Percentiles rank a stretch among this genome's conserved stretches.
Conservation (phyloP, 2,329 filamentous ascomycete genomes). For the Botrytis paeoniae region DNA sequence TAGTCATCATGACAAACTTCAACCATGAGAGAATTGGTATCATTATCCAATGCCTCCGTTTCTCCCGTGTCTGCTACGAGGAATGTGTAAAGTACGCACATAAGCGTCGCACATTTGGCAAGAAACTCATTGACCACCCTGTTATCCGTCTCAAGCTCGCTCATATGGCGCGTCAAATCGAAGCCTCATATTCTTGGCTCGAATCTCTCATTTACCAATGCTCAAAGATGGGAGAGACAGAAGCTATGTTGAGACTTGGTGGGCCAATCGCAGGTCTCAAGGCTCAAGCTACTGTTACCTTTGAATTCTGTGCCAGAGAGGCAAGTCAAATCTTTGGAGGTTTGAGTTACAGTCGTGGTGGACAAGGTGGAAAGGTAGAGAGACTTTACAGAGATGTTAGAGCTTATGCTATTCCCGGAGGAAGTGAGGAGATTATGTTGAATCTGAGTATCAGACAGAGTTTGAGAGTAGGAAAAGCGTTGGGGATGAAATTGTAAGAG, state of each 20-base stretch:
- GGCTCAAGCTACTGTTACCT: constrained; percentile 89
- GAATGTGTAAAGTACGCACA: constrained; percentile 95
- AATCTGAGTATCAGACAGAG: constrained; percentile 93
- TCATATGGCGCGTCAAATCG: constrained; percentile 97
- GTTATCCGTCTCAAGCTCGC: constrained; percentile 97
- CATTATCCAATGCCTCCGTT: constrained; percentile 94
- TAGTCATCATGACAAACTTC: constrained; percentile 98
- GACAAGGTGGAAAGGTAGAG: constrained; percentile 94
- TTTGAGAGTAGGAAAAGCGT: constrained; percentile 79
- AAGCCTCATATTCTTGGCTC: constrained; percentile 95
- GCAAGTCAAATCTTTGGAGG: constrained; percentile 97
- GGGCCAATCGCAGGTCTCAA: constrained; percentile 92
- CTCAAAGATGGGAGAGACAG: constrained; percentile 85
- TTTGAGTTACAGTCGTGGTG: constrained; percentile 84
- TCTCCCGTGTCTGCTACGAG: constrained; percentile 95
- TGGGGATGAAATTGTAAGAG: constrained; percentile 87
- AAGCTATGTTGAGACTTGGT: constrained; percentile 93
- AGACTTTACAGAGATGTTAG: constrained; percentile 90
- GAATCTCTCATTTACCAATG: constrained; percentile 95
- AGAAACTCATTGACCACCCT: constrained; percentile 93
- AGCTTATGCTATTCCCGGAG: constrained; percentile 94
- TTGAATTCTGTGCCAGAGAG: constrained; percentile 96
- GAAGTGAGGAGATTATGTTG: constrained; percentile 97
- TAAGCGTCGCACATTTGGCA: constrained; percentile 95
- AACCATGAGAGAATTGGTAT: constrained; percentile 99